A percentile compares a stretch with the other conserved stretches of the same genome.
These are phyloP conservation scores for Domatiomyces globalis DNA, from an alignment of 2,329 filamentous ascomycete species.

Conservation along the genomic window DNA sequence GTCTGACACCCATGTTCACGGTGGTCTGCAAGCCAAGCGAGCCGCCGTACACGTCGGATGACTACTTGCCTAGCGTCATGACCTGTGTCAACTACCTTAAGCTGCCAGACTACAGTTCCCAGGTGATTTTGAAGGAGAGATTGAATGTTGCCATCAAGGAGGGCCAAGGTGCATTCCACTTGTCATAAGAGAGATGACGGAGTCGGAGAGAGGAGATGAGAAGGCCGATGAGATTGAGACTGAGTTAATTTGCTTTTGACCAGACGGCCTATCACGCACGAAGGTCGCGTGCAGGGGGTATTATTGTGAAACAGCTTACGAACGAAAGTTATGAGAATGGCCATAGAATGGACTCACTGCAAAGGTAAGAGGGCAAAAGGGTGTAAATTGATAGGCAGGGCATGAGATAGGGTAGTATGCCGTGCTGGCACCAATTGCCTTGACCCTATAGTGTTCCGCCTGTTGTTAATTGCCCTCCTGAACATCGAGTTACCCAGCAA, in stretches of 20 bases:
- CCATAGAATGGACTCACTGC: not conserved
- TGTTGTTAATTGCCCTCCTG: no score
- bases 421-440: not conserved
- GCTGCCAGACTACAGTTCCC: conserved; percentile 76
- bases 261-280: no score
- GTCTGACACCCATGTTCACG: conserved; percentile 93
- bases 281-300: not conserved
- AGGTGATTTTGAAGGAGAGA: conserved; percentile 63
- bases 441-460: no score
- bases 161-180: conserved; percentile 93
- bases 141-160: conserved; percentile 79
- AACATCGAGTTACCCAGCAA: no score
- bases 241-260: not conserved
- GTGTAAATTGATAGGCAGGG: not conserved
- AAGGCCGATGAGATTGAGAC: not conserved
- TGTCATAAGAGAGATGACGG: conserved; percentile 51
- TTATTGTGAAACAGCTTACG: not conserved
- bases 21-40: conserved; percentile 99
- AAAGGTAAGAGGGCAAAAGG: not conserved
- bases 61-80: conserved; percentile 99
- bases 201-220: not conserved
- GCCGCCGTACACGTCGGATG: conserved; percentile 79
- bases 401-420: not conserved
- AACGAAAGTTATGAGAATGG: not conserved
- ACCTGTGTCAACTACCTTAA: conserved; percentile 99